A percentile compares a stretch with the other conserved stretches of the same genome.
These are phyloP conservation scores for Plenodomus tracheiphilus DNA, from an alignment of 2,329 filamentous ascomycete species.

Conservation along the genomic window DNA sequence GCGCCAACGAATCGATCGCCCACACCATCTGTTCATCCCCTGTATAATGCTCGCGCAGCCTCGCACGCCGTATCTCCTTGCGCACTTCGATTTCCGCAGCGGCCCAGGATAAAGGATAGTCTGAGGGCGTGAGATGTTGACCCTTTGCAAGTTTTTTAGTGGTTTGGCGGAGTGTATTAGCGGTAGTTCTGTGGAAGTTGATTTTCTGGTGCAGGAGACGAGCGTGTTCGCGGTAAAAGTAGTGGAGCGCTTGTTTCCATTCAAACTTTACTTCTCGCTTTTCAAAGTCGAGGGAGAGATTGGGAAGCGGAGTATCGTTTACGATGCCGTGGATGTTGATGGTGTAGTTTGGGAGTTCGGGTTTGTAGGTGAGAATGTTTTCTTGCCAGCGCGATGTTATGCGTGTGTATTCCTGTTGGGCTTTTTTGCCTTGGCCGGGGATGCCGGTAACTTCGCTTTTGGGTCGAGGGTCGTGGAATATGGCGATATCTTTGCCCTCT, in stretches of 20 bases:
- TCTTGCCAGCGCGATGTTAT: constrained; percentile 34
- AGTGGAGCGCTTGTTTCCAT: constrained; percentile 33
- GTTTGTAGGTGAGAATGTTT: constrained; percentile 22
- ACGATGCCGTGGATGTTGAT: constrained; percentile 33
- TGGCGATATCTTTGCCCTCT: constrained; percentile 15
- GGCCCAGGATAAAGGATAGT: constrained; percentile 18
- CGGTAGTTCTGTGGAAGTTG: constrained; percentile 10
- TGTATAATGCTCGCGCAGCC: constrained; percentile 28
- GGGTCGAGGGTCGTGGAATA: constrained; percentile 21
- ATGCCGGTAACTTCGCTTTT: background rate
- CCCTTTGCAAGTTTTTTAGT: constrained; percentile 15
- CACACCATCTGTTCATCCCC: constrained; percentile 33
- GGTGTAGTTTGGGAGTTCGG: constrained; percentile 38
- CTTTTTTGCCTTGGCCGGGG: constrained; percentile 1
- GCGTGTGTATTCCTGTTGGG: constrained; percentile 8
- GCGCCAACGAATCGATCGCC: constrained; percentile 31
- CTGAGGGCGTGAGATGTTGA: constrained; percentile 12
- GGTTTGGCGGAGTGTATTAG: constrained; percentile 11
- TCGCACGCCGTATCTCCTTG: constrained; percentile 26
- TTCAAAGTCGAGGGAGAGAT: constrained; percentile 20
- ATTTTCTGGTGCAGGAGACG: constrained; percentile 12
- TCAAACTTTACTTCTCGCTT: constrained; percentile 27
- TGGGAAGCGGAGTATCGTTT: constrained; percentile 37
- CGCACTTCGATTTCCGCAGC: constrained; percentile 19
- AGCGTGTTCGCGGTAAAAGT: constrained; percentile 39